phyloP scores from a whole-genome alignment of 345 rosid species.

The Psidium guajava region DNA sequence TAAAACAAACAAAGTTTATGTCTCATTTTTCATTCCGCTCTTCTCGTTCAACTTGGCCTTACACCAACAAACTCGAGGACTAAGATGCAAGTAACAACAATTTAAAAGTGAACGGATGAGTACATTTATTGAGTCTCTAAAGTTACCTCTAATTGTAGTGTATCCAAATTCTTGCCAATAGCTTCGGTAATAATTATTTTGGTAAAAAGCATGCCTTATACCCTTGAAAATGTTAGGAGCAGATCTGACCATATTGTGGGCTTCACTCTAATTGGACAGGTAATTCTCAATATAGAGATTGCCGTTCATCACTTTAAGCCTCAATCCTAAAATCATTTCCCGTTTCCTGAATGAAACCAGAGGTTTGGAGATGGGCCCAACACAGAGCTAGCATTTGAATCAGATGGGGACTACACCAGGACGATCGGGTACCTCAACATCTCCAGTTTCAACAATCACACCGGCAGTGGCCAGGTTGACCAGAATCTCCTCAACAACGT shows the following conservation, averaged over 20 bases:
- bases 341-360: slow-evolving; percentile 6
- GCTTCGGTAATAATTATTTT: background rate
- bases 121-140: background rate
- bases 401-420: slow-evolving; percentile 61
- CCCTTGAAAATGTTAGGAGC: background rate
- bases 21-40: too few relatives aligned
- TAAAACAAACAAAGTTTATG: too few relatives aligned
- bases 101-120: too few relatives aligned
- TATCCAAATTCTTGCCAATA: background rate
- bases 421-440: slow-evolving; percentile 41
- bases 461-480: background rate
- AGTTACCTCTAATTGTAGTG: background rate
- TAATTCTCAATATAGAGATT: background rate
- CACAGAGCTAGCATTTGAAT: slow-evolving; percentile 43
- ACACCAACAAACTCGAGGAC: too few relatives aligned
- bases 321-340: background rate
- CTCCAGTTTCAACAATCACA: slow-evolving; percentile 16
- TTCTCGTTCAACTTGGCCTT: too few relatives aligned
- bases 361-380: slow-evolving; percentile 51
- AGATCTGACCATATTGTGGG: background rate
- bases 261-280: background rate
- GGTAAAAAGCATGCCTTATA: background rate
- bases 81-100: too few relatives aligned
- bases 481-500: slow-evolving; percentile 47
- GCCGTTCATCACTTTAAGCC: background rate